A percentile compares a stretch with the other conserved stretches of the same genome.
Evolutionary conservation across 441 rosid genomes (phyloP).

Genomic region (Erodium trifolium): DNA sequence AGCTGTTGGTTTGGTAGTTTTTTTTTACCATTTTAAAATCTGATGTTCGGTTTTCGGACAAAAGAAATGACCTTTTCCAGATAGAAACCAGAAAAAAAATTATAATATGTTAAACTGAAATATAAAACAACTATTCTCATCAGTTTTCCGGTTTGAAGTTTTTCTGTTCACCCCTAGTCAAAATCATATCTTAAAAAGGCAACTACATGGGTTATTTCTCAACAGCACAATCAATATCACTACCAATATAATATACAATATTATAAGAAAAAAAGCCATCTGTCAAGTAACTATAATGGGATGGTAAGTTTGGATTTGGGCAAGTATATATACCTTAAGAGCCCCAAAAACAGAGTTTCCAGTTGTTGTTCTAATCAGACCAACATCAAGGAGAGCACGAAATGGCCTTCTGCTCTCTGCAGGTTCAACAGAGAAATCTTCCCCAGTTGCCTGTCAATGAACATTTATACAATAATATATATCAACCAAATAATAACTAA

Average conservation of each 20-base stretch:
- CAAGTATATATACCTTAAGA: slow-evolving; percentile 8
- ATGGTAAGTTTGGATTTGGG: too few species aligned
- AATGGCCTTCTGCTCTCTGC: slow-evolving; percentile 17
- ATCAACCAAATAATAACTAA: neutral
- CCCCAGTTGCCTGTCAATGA: slow-evolving; percentile 7
- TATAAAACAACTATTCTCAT: too few species aligned
- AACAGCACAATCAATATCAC: neutral
- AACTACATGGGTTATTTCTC: neutral
- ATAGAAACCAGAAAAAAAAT: too few species aligned
- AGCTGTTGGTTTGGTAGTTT: too few species aligned
- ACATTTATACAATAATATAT: neutral
- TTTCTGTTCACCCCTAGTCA: too few species aligned
- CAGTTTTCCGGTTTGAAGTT: too few species aligned
- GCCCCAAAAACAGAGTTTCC: slow-evolving; percentile 21
- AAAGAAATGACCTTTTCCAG: too few species aligned
- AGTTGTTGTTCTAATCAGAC: slow-evolving; percentile 21
- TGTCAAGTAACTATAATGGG: neutral
- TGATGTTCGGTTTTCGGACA: too few species aligned
- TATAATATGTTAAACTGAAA: too few species aligned
- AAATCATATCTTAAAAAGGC: too few species aligned
- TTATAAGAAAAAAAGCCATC: too few species aligned
- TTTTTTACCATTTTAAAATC: too few species aligned
- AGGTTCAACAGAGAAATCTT: slow-evolving; percentile 11
- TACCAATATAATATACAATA: neutral
- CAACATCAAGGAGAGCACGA: slow-evolving; percentile 25